phyloP scores from a whole-genome alignment of 2,329 filamentous ascomycete genomes.

The Nemania abortiva region DNA sequence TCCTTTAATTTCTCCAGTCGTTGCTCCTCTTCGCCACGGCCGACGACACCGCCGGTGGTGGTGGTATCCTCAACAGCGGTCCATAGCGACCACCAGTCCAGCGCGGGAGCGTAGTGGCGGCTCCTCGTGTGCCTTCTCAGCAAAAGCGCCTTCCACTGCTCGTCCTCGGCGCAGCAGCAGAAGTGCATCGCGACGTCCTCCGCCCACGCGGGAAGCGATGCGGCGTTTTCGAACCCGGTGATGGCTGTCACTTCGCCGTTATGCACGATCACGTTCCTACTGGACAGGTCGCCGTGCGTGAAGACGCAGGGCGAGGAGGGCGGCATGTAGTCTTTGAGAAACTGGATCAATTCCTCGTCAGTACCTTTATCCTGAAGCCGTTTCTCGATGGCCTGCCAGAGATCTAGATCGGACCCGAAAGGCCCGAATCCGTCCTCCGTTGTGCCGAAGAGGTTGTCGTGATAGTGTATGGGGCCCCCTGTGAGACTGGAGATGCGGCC shows the following conservation, averaged over 20 bases:
- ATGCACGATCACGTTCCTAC: constrained; percentile 42
- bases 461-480: constrained; percentile 36
- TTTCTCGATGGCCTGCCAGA: constrained; percentile 40
- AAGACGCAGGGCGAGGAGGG: constrained; percentile 43
- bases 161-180: constrained; percentile 46
- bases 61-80: constrained; percentile 34
- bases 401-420: constrained; percentile 40
- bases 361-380: constrained; percentile 30
- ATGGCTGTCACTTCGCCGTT: constrained; percentile 37
- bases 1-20: constrained; percentile 35
- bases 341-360: constrained; percentile 30
- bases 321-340: constrained; percentile 44
- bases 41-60: neutral
- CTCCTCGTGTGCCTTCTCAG: constrained; percentile 40
- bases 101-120: constrained; percentile 38
- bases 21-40: neutral
- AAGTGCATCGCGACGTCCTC: constrained; percentile 45
- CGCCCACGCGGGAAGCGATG: constrained; percentile 46
- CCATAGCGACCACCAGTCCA: constrained; percentile 49
- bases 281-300: constrained; percentile 49
- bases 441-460: constrained; percentile 42
- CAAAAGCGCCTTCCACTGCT: constrained; percentile 47
- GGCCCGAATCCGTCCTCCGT: constrained; percentile 39
- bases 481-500: constrained; percentile 28
- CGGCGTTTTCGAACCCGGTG: constrained; percentile 45